Conservation (phyloP, 2,329 filamentous ascomycete genomes). For the Cryphonectria japonica region DNA sequence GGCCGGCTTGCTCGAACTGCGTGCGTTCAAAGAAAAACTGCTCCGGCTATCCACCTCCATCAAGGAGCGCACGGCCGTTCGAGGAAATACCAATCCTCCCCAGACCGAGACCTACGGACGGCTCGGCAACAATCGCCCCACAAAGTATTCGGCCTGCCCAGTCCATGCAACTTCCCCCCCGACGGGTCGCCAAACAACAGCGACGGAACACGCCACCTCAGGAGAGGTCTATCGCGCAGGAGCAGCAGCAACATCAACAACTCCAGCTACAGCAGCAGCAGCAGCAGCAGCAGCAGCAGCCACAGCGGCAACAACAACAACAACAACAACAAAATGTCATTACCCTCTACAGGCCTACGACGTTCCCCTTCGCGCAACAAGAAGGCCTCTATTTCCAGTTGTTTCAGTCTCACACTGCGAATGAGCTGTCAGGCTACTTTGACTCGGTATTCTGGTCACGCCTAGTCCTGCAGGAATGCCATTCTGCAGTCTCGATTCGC, state of each 20-base stretch:
- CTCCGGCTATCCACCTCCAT: slow-evolving; percentile 64
- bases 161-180: slow-evolving; percentile 28
- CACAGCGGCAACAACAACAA: neutral
- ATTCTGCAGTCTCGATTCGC: slow-evolving; percentile 62
- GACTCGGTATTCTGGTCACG: slow-evolving; percentile 68
- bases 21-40: slow-evolving; percentile 61
- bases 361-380: slow-evolving; percentile 52
- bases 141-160: slow-evolving; percentile 33
- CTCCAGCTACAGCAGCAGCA: neutral
- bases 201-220: slow-evolving; percentile 42
- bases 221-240: slow-evolving; percentile 35
- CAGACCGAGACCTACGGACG: slow-evolving; percentile 38
- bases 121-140: slow-evolving; percentile 12
- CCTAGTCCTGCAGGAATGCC: slow-evolving; percentile 65
- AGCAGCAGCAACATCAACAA: slow-evolving; percentile 15
- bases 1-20: slow-evolving; percentile 64
- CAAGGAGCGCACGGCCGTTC: slow-evolving; percentile 49
- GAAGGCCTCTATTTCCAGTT: slow-evolving; percentile 66
- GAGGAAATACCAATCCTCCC: slow-evolving; percentile 56
- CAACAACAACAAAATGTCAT: slow-evolving; percentile 31
- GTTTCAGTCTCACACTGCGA: slow-evolving; percentile 64
- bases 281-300: slow-evolving; percentile 7
- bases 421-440: slow-evolving; percentile 68
- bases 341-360: slow-evolving; percentile 49
- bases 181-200: slow-evolving; percentile 35